Percentiles rank a stretch among this genome's conserved stretches.
Evolutionary conservation across 1,139 yeast genomes (phyloP).

Genomic region (Dujonia santamariae): DNA sequence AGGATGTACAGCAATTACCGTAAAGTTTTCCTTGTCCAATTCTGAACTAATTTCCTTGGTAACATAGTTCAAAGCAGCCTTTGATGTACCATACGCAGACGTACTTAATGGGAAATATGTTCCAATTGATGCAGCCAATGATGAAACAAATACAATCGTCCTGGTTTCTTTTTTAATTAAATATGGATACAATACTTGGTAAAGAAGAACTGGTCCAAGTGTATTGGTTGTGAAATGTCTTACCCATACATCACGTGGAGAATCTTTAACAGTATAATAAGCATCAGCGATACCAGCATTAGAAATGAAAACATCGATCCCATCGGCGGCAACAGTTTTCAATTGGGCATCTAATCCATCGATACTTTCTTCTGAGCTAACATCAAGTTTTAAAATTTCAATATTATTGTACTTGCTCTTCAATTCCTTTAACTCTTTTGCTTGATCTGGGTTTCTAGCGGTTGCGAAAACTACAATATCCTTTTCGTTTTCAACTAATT

Average conservation of each 20-base stretch:
- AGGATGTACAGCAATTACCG: slow-evolving; percentile 25
- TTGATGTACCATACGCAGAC: slow-evolving; percentile 16
- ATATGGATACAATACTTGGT: slow-evolving; percentile 23
- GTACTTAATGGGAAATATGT: slow-evolving; percentile 8
- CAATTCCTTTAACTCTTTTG: slow-evolving; percentile 9
- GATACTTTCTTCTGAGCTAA: slow-evolving; percentile 7
- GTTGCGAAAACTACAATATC: slow-evolving; percentile 15
- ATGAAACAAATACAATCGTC: slow-evolving; percentile 23
- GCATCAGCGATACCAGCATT: slow-evolving; percentile 15
- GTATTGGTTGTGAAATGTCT: slow-evolving; percentile 22
- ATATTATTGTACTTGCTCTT: slow-evolving; percentile 1
- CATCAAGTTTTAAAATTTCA: slow-evolving; percentile 6
- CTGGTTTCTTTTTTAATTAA: slow-evolving; percentile 17
- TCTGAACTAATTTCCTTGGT: slow-evolving; percentile 5
- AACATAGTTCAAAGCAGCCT: slow-evolving; percentile 20
- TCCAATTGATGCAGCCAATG: slow-evolving; percentile 20
- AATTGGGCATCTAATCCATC: slow-evolving; percentile 4
- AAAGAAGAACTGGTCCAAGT: slow-evolving; percentile 27
- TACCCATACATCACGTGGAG: slow-evolving; percentile 13
- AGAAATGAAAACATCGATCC: slow-evolving; percentile 17
- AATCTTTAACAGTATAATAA: slow-evolving; percentile 6
- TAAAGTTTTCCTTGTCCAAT: slow-evolving; percentile 18
- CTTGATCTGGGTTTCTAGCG: slow-evolving; percentile 15
- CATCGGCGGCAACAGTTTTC: slow-evolving; percentile 5
- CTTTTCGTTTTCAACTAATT: slow-evolving; percentile 10